phyloP scores from a whole-genome alignment of 805 yeast genomes.

The Wickerhamomyces strasburgensis region DNA sequence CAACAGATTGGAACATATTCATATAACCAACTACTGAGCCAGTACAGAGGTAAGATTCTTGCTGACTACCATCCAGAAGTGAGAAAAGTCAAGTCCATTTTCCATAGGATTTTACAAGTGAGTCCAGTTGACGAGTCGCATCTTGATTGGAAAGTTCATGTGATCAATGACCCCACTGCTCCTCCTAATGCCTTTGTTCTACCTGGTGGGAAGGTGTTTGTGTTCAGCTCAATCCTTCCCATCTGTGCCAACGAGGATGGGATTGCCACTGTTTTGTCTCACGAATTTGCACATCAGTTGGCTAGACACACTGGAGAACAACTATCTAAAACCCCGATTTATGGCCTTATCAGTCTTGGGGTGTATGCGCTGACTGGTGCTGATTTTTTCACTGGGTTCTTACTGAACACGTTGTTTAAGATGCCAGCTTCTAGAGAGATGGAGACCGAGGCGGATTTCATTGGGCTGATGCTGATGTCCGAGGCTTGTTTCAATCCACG shows the following conservation, averaged over 20 bases:
- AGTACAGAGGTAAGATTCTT: constrained; percentile 48
- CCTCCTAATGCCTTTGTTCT: constrained; percentile 96
- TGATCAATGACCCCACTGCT: constrained; percentile 60
- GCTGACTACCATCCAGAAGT: constrained; percentile 63
- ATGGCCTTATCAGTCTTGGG: constrained; percentile 46
- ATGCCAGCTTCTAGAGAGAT: constrained; percentile 87
- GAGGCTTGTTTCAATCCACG: constrained; percentile 79
- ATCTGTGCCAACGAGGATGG: constrained; percentile 84
- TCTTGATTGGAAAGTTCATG: constrained; percentile 73
- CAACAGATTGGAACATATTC: constrained; percentile 54
- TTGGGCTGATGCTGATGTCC: constrained; percentile 90
- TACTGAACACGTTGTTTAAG: constrained; percentile 51
- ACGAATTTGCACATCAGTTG: constrained; percentile 90
- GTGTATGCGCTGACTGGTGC: constrained; percentile 62
- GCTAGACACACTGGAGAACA: constrained; percentile 90
- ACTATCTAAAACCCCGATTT: constrained; percentile 70
- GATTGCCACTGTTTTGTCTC: constrained; percentile 89
- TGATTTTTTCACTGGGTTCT: constrained; percentile 43
- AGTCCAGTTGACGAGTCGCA: constrained; percentile 36
- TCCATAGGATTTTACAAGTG: constrained; percentile 57
- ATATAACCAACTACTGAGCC: constrained; percentile 53
- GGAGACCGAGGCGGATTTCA: constrained; percentile 96
- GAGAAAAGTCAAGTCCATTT: constrained; percentile 50
- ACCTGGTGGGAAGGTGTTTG: constrained; percentile 95
- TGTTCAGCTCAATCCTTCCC: constrained; percentile 71